Percentiles rank a stretch among this genome's conserved stretches.
Evolutionary conservation across 352 stramenopile genomes (phyloP).

Genomic region (Phytophthora agathidicida): DNA sequence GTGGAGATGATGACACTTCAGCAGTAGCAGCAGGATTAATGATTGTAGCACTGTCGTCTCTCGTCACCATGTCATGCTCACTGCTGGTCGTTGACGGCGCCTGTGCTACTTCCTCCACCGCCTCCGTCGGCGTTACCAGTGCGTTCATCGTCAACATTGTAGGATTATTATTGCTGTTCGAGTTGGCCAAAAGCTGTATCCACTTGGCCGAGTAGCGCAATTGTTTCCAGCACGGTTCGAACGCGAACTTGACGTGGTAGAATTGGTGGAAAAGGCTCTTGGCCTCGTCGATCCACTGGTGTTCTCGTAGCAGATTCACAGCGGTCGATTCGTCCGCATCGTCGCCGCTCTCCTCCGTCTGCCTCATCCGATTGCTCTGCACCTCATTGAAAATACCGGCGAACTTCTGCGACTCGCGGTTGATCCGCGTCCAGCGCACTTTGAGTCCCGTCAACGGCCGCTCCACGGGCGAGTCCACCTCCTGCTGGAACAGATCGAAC

Average conservation of each 20-base stretch:
- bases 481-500: slow-evolving; percentile 68
- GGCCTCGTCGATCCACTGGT: slow-evolving; percentile 62
- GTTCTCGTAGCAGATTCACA: slow-evolving; percentile 35
- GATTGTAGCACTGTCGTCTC: background rate
- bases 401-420: slow-evolving; percentile 81
- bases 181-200: slow-evolving; percentile 64
- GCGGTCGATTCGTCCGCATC: slow-evolving; percentile 4
- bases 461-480: slow-evolving; percentile 64
- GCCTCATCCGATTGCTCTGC: slow-evolving; percentile 34
- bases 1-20: background rate
- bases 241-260: slow-evolving; percentile 65
- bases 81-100: slow-evolving; percentile 11
- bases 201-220: slow-evolving; percentile 71
- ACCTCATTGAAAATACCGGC: slow-evolving; percentile 51
- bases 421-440: slow-evolving; percentile 83
- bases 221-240: slow-evolving; percentile 73
- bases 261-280: slow-evolving; percentile 54
- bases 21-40: background rate
- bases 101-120: slow-evolving; percentile 3
- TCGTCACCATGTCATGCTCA: slow-evolving; percentile 10
- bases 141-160: slow-evolving; percentile 20
- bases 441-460: slow-evolving; percentile 76
- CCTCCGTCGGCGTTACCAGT: background rate
- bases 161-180: slow-evolving; percentile 30
- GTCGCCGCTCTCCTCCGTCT: slow-evolving; percentile 3